phyloP scores from a whole-genome alignment of 2,329 filamentous ascomycete species.

The Cladophialophora bantiana region DNA sequence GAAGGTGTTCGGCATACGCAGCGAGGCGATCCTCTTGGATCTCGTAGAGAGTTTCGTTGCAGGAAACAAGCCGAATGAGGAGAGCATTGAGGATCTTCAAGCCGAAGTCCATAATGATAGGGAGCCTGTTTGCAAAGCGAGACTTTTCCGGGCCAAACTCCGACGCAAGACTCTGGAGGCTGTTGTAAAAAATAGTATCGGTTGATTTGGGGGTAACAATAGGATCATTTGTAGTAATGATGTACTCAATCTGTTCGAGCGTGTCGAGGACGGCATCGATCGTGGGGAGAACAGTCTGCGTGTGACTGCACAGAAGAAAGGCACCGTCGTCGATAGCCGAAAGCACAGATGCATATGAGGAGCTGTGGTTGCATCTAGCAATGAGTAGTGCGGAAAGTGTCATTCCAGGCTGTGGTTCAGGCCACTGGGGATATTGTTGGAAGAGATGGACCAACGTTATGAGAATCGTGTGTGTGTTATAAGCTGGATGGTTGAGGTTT shows the following conservation, averaged over 20 bases:
- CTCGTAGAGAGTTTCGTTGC: constrained; percentile 28
- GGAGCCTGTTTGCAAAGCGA: constrained; percentile 30
- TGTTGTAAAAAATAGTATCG: constrained; percentile 29
- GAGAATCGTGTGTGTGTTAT: constrained; percentile 38
- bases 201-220: constrained; percentile 33
- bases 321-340: constrained; percentile 32
- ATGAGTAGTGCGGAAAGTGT: constrained; percentile 34
- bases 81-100: constrained; percentile 33
- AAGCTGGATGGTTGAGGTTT: constrained; percentile 35
- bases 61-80: constrained; percentile 20
- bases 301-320: constrained; percentile 24
- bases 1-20: constrained; percentile 31
- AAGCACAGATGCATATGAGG: constrained; percentile 27
- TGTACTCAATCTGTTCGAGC: constrained; percentile 32
- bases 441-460: constrained; percentile 33
- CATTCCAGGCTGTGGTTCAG: constrained; percentile 38
- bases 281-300: constrained; percentile 26
- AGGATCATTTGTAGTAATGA: constrained; percentile 31
- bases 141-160: constrained; percentile 35
- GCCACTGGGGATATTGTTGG: constrained; percentile 36
- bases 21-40: constrained; percentile 36
- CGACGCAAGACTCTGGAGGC: constrained; percentile 31
- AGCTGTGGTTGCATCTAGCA: constrained; percentile 35
- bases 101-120: constrained; percentile 35
- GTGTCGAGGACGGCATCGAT: constrained; percentile 36